Evolutionary conservation across 2,329 filamentous ascomycete genomes (phyloP).

Genomic region (Fusarium dimerum): DNA sequence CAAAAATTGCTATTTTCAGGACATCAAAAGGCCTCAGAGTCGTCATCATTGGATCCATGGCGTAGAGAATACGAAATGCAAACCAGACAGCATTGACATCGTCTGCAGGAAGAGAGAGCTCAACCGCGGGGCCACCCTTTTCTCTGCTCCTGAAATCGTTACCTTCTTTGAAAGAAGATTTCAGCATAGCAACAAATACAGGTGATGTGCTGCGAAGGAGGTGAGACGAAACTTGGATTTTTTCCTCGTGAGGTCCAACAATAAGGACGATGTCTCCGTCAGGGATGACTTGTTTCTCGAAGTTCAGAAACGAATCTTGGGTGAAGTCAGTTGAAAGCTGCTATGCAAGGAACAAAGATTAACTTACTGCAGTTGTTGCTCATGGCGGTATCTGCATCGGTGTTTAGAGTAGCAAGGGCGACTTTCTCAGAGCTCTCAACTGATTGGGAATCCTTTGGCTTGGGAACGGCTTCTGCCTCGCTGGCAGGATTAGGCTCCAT

Average conservation of each 20-base stretch:
- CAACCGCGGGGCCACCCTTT: neutral
- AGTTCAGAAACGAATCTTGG: neutral
- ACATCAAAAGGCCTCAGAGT: no score
- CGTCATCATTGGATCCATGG: no score
- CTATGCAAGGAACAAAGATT: no score
- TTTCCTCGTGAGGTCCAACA: neutral
- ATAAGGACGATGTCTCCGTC: constrained; percentile 4
- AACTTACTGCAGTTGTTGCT: no score
- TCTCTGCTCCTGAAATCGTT: neutral
- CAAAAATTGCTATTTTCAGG: no score
- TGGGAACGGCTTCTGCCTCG: no score
- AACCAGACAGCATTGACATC: constrained; percentile 4
- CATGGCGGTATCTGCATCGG: no score
- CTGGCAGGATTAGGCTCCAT: no score
- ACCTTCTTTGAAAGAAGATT: constrained; percentile 6
- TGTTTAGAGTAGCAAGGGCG: no score
- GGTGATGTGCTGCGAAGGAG: neutral
- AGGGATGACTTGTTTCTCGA: neutral
- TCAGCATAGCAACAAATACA: neutral
- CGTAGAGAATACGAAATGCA: neutral
- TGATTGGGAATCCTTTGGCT: no score
- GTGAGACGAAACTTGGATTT: neutral
- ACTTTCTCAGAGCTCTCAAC: no score
- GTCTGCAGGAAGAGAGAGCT: constrained; percentile 7
- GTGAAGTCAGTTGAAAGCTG: neutral